These are phyloP conservation scores for Candida mesenterica DNA, from an alignment of 1,139 yeast genomes.

Conservation along the genomic window DNA sequence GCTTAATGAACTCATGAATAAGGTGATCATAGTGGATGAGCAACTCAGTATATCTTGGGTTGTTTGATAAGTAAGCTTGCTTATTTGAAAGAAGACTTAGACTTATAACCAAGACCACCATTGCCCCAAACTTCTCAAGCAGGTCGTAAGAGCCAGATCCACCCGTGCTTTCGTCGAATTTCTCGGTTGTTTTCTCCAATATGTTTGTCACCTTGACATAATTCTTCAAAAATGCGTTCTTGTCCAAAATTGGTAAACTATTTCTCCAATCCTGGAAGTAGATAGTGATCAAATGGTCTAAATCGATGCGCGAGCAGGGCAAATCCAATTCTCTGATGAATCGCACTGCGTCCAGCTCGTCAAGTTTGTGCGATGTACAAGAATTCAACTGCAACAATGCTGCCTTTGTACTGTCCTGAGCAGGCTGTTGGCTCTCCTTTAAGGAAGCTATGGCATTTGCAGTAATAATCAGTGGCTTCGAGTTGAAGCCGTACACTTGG, in stretches of 20 bases:
- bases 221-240: slow-evolving; percentile 58
- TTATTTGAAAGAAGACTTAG: slow-evolving; percentile 53
- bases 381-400: slow-evolving; percentile 9
- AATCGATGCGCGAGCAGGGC: slow-evolving; percentile 52
- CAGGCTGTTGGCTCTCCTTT: slow-evolving; percentile 39
- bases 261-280: slow-evolving; percentile 83
- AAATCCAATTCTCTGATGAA: slow-evolving; percentile 48
- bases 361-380: slow-evolving; percentile 13
- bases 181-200: slow-evolving; percentile 26
- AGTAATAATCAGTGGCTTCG: slow-evolving; percentile 64
- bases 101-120: slow-evolving; percentile 56
- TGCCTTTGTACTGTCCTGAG: slow-evolving; percentile 12
- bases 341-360: slow-evolving; percentile 23
- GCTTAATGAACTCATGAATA: slow-evolving; percentile 52
- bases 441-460: slow-evolving; percentile 69
- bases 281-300: slow-evolving; percentile 55
- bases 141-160: slow-evolving; percentile 24
- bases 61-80: slow-evolving; percentile 20
- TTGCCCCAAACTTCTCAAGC: slow-evolving; percentile 60
- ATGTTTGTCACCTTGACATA: slow-evolving; percentile 50
- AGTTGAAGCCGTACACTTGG: slow-evolving; percentile 65
- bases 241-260: slow-evolving; percentile 66
- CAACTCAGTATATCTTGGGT: slow-evolving; percentile 20
- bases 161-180: slow-evolving; percentile 1
- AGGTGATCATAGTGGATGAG: slow-evolving; percentile 50